Base-by-base conservation (phyloP, 2,329 filamentous ascomycete species). In the Arthrinium phaeospermum region DNA sequence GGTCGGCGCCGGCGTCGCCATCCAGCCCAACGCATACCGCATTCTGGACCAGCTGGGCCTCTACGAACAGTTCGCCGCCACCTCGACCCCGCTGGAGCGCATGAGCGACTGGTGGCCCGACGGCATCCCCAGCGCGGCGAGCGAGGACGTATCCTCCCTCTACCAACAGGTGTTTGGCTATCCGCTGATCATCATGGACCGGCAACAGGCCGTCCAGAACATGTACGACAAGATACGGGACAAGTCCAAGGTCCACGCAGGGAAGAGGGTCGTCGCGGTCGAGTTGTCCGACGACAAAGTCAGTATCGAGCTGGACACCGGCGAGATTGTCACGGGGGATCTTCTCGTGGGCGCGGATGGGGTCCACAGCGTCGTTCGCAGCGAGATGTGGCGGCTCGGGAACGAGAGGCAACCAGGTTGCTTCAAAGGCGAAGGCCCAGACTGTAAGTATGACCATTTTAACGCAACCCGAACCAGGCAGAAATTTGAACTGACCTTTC, bases 11-110 rank as follows among this genome's bases (percentile, higher is more conserved):
- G 80, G 79, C n/a, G 81, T 86, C 49, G 82, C 76, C 1, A 73
- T 85, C 4, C 70, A 78, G 0, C 79, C 84, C 0, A 77, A 84
- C 69, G 81, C 81, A 2, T 70, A 74, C 5, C 77, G 82, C 5
- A 82, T 86, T 19, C 37, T 86, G 3, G 83, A 85, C 68, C 85
- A 87, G 73, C 75, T 86, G 1, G 85, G 83, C 4, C 70, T 80
- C 30, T 80, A 73, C 7, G 78, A 82, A n/a, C 76, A 76, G 16
- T 67, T 82, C n/a, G 73, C 78, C 41, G 34, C 51, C n/a, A 61
- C 67, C 19, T 61, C 69, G 27, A 64, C 41, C 46, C 72, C 70
- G 16, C 27, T 70, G 68, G 24, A 71, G 51, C 24, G 69, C 51
- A n/a, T 53, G 72, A 45, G 27, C 69, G n/a, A 44, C 53, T 24